Percentiles rank a stretch among this genome's conserved stretches.
phyloP scores from a whole-genome alignment of 805 yeast species.

The Hanseniaspora clermontiae region DNA sequence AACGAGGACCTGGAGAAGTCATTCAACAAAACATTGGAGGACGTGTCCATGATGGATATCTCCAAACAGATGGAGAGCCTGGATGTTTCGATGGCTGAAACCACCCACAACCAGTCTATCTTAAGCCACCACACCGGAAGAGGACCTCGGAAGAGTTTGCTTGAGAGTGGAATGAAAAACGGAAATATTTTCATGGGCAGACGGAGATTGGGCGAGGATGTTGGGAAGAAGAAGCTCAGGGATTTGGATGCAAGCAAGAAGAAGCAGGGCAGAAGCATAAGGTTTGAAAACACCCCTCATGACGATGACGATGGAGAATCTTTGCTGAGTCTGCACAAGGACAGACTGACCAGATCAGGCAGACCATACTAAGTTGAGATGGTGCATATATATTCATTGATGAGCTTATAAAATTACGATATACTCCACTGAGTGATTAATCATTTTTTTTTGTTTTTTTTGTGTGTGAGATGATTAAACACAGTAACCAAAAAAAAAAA shows the following conservation, averaged over 20 bases:
- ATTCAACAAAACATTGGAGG: constrained; percentile 29
- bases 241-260: neutral
- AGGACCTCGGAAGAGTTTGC: neutral
- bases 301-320: constrained; percentile 12
- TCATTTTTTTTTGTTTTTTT: neutral
- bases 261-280: neutral
- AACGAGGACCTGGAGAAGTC: constrained; percentile 29
- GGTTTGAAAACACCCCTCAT: constrained; percentile 11
- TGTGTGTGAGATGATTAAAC: neutral
- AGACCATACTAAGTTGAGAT: constrained; percentile 4
- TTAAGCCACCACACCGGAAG: neutral
- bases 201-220: neutral
- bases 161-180: neutral
- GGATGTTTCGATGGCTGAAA: constrained; percentile 17
- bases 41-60: constrained; percentile 29
- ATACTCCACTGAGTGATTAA: neutral
- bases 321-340: neutral
- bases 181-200: constrained; percentile 11
- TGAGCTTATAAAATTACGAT: too few species aligned
- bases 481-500: too few species aligned
- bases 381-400: too few species aligned
- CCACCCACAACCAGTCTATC: neutral
- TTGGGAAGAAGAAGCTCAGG: neutral
- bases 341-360: constrained; percentile 8
- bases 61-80: constrained; percentile 29